phyloP scores from a whole-genome alignment of 345 rosid genomes.

The Syzygium oleosum region DNA sequence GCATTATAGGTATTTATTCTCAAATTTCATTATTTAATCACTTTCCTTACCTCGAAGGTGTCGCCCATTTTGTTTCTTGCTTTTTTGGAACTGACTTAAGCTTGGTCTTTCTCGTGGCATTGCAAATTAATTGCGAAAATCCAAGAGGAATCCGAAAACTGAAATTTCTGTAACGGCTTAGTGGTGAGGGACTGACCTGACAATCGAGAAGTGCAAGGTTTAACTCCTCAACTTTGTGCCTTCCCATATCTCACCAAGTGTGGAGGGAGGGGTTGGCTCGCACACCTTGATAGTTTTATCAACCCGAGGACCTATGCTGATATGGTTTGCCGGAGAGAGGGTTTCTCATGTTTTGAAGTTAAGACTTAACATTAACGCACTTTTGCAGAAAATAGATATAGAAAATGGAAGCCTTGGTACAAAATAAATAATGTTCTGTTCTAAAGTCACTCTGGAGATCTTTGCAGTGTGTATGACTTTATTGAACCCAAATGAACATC shows the following conservation, averaged over 20 bases:
- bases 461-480: neutral
- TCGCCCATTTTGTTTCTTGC: neutral
- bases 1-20: neutral
- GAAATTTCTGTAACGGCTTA: neutral
- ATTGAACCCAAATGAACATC: neutral
- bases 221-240: neutral
- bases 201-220: neutral
- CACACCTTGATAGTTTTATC: neutral
- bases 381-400: neutral
- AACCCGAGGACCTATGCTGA: neutral
- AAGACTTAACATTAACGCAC: neutral
- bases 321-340: neutral
- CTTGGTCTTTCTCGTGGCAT: neutral
- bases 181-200: neutral
- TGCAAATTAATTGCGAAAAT: neutral
- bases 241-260: neutral
- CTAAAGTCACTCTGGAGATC: neutral
- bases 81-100: neutral
- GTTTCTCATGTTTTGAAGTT: neutral
- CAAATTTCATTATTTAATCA: neutral
- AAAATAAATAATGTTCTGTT: neutral
- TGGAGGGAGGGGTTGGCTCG: neutral
- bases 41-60: neutral
- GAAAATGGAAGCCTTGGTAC: neutral
- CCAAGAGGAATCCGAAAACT: neutral